Percentiles rank a stretch among this genome's conserved stretches.
Evolutionary conservation across 345 rosid genomes (phyloP).

Genomic region (Ricinus communis): DNA sequence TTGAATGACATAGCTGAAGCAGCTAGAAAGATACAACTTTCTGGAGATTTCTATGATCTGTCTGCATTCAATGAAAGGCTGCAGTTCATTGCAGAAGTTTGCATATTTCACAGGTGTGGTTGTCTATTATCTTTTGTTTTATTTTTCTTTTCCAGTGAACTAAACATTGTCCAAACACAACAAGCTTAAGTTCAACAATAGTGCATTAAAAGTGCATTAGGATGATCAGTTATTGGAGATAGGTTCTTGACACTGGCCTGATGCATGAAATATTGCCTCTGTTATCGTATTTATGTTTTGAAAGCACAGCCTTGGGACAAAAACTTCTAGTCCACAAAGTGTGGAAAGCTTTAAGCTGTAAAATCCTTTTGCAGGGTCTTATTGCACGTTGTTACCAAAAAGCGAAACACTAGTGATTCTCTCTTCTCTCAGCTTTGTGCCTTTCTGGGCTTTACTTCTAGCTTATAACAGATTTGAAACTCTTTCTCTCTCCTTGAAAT

Average conservation of each 20-base stretch:
- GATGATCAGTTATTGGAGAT: neutral
- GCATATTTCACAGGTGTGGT: slow-evolving; percentile 58
- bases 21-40: slow-evolving; percentile 48
- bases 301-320: neutral
- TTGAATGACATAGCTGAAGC: slow-evolving; percentile 50
- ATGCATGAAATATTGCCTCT: neutral
- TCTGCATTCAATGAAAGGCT: slow-evolving; percentile 53
- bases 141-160: neutral
- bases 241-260: neutral
- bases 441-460: neutral
- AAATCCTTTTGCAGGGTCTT: neutral
- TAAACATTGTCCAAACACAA: neutral
- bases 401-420: neutral
- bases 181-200: neutral
- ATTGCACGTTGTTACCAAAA: neutral
- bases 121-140: slow-evolving; percentile 1
- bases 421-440: slow-evolving; percentile 3
- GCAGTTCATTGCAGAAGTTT: slow-evolving; percentile 62
- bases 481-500: neutral
- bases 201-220: neutral
- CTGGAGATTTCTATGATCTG: slow-evolving; percentile 52
- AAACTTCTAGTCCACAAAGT: neutral
- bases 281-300: neutral
- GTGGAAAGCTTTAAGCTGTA: neutral
- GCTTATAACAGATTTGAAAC: slow-evolving; percentile 3